These are phyloP conservation scores for Wickerhamiella infanticola DNA, from an alignment of 1,139 yeast species.

Conservation along the genomic window DNA sequence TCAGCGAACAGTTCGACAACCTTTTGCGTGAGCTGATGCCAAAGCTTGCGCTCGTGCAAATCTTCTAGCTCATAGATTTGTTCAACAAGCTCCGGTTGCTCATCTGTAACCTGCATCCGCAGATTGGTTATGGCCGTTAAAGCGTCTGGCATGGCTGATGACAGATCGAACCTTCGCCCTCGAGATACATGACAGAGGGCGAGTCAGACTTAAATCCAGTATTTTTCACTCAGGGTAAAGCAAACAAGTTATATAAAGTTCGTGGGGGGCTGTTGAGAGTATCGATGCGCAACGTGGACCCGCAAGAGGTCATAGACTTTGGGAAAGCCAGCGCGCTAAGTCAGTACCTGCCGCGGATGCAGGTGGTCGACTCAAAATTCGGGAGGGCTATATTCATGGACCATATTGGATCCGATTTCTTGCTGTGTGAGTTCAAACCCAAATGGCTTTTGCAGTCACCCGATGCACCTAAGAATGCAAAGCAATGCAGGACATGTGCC, in stretches of 20 bases:
- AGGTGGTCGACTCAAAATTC: slow-evolving; percentile 2
- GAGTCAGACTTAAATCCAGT: background rate
- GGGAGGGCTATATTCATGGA: slow-evolving; percentile 9
- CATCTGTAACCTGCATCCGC: slow-evolving; percentile 31
- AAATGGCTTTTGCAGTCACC: slow-evolving; percentile 30
- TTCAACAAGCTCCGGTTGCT: slow-evolving; percentile 37
- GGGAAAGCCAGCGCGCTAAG: slow-evolving; percentile 10
- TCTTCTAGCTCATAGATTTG: slow-evolving; percentile 69
- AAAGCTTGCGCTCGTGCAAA: slow-evolving; percentile 63
- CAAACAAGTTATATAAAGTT: slow-evolving; percentile 4
- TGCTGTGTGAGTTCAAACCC: slow-evolving; percentile 30
- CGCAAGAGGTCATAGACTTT: slow-evolving; percentile 5
- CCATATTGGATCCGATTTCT: slow-evolving; percentile 7
- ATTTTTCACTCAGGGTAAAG: slow-evolving; percentile 5
- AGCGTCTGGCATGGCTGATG: slow-evolving; percentile 1
- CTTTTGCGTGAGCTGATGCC: slow-evolving; percentile 64
- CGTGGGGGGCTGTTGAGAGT: slow-evolving; percentile 9
- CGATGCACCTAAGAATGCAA: slow-evolving; percentile 21
- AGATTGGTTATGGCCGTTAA: background rate
- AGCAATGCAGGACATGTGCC: slow-evolving; percentile 32
- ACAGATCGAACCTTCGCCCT: background rate
- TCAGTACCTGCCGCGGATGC: slow-evolving; percentile 9
- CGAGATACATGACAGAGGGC: background rate
- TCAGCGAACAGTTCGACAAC: slow-evolving; percentile 46
- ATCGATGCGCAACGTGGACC: slow-evolving; percentile 10